phyloP scores from a whole-genome alignment of 2,329 filamentous ascomycete species.

The Colletotrichum noveboracense region DNA sequence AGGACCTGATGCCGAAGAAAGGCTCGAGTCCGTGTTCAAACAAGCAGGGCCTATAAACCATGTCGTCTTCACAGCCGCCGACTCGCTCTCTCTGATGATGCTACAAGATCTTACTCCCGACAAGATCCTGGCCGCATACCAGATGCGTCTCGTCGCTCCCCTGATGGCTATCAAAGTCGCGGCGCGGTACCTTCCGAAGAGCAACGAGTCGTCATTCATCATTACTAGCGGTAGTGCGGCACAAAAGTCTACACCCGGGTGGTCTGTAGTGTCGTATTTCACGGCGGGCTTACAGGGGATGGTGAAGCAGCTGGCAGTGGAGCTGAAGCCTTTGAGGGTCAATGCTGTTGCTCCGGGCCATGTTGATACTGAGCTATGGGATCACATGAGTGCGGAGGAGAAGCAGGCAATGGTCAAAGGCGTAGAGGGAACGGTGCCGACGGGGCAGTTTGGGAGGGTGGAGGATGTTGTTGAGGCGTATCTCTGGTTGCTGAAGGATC shows the following conservation, averaged over 20 bases:
- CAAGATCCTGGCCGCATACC: conserved; percentile 34
- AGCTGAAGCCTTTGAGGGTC: conserved; percentile 31
- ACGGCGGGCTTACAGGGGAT: conserved; percentile 28
- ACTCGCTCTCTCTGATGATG: conserved; percentile 32
- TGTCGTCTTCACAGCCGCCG: conserved; percentile 62
- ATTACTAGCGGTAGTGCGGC: conserved; percentile 60
- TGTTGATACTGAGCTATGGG: conserved; percentile 32
- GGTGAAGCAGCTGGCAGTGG: conserved; percentile 32
- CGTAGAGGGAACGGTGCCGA: not conserved
- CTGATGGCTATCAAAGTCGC: conserved; percentile 58
- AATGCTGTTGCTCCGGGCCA: conserved; percentile 33
- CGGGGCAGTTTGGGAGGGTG: not conserved
- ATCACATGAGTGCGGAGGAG: not conserved
- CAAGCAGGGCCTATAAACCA: conserved; percentile 37
- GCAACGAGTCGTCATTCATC: conserved; percentile 52
- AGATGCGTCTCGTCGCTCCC: conserved; percentile 56
- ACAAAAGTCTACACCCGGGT: conserved; percentile 56
- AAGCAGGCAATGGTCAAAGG: not conserved
- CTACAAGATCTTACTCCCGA: conserved; percentile 46
- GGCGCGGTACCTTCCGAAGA: conserved; percentile 44
- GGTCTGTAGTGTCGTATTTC: conserved; percentile 42
- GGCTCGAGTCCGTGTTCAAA: conserved; percentile 46
- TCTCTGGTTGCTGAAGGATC: conserved; percentile 7
- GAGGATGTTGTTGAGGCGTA: conserved; percentile 7
- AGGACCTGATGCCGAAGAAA: conserved; percentile 25